Evolutionary conservation across 2,329 filamentous ascomycete genomes (phyloP).

Genomic region (Harringtonia lauricola): DNA sequence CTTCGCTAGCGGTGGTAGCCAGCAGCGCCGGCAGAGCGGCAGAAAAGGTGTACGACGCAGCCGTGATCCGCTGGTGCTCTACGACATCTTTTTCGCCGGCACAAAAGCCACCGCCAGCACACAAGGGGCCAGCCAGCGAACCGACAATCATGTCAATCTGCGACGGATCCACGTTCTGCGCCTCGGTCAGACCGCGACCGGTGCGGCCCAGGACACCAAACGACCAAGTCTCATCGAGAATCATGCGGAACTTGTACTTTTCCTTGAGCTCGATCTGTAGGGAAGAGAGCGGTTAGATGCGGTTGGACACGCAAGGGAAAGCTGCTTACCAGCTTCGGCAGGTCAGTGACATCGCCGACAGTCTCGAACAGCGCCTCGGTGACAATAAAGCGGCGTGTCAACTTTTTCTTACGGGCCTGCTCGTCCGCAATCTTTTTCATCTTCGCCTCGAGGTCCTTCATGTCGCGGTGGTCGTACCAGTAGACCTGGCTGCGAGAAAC

Average conservation of each 20-base stretch:
- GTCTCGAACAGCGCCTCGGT: constrained; percentile 93
- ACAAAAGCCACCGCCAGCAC: constrained; percentile 92
- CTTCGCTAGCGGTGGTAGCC: constrained; percentile 91
- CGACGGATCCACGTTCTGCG: constrained; percentile 87
- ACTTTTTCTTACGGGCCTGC: constrained; percentile 69
- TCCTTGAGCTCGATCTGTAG: constrained; percentile 76
- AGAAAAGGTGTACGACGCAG: constrained; percentile 89
- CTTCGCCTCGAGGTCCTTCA: constrained; percentile 82
- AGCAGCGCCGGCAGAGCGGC: constrained; percentile 88
- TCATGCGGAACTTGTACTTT: constrained; percentile 95
- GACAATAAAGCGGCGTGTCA: constrained; percentile 90
- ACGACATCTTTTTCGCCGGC: constrained; percentile 85
- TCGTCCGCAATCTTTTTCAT: constrained; percentile 80
- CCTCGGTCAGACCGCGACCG: constrained; percentile 85
- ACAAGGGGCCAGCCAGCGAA: constrained; percentile 79
- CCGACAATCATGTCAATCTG: constrained; percentile 97
- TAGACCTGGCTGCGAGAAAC: constrained; percentile 81
- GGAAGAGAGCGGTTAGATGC: too few relatives aligned
- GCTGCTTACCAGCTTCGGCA: constrained; percentile 77
- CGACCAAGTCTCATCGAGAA: constrained; percentile 95
- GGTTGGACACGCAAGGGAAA: too few relatives aligned
- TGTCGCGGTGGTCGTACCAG: constrained; percentile 95
- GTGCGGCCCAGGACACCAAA: constrained; percentile 90
- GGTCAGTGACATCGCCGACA: constrained; percentile 70
- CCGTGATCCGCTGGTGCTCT: constrained; percentile 89